phyloP scores from a whole-genome alignment of 2,329 filamentous ascomycete species.

The Penicillium griseofulvum region DNA sequence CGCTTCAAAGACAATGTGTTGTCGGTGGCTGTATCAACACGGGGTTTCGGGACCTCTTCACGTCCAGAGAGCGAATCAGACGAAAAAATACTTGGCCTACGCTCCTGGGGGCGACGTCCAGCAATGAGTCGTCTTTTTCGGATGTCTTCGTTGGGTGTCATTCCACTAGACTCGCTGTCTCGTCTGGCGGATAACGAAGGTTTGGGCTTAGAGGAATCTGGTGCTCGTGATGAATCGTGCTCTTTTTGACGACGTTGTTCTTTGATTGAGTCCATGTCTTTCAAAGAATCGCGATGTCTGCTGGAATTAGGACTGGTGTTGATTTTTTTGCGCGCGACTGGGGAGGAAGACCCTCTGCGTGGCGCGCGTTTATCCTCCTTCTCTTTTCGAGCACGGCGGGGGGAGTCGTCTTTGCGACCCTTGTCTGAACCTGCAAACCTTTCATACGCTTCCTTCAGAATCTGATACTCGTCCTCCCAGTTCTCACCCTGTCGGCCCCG shows the following conservation, averaged over 20 bases:
- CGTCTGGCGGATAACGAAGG: slow-evolving; percentile 22
- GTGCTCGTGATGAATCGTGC: slow-evolving; percentile 34
- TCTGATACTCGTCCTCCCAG: slow-evolving; percentile 82
- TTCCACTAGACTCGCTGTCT: slow-evolving; percentile 32
- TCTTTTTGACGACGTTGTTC: slow-evolving; percentile 34
- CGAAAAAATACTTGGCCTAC: slow-evolving; percentile 39
- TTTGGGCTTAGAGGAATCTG: slow-evolving; percentile 32
- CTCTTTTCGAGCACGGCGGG: slow-evolving; percentile 40
- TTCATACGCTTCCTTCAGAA: slow-evolving; percentile 66
- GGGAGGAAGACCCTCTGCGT: slow-evolving; percentile 42
- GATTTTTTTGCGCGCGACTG: slow-evolving; percentile 34
- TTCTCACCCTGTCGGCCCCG: slow-evolving; percentile 77
- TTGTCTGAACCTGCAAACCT: slow-evolving; percentile 35
- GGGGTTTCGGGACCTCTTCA: slow-evolving; percentile 36
- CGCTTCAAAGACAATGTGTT: slow-evolving; percentile 37
- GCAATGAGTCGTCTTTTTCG: slow-evolving; percentile 42
- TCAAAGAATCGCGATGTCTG: slow-evolving; percentile 18
- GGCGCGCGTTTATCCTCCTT: slow-evolving; percentile 35
- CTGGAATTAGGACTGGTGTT: slow-evolving; percentile 31
- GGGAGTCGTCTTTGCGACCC: slow-evolving; percentile 36
- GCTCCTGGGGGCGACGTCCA: slow-evolving; percentile 42
- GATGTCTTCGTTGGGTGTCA: slow-evolving; percentile 34
- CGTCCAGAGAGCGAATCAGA: slow-evolving; percentile 42
- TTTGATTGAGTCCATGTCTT: slow-evolving; percentile 18
- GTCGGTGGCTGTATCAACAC: slow-evolving; percentile 28